A percentile compares a stretch with the other conserved stretches of the same genome.
Conservation (phyloP, 1,284 basidiomycete genomes). For the Porodaedalea pini region DNA sequence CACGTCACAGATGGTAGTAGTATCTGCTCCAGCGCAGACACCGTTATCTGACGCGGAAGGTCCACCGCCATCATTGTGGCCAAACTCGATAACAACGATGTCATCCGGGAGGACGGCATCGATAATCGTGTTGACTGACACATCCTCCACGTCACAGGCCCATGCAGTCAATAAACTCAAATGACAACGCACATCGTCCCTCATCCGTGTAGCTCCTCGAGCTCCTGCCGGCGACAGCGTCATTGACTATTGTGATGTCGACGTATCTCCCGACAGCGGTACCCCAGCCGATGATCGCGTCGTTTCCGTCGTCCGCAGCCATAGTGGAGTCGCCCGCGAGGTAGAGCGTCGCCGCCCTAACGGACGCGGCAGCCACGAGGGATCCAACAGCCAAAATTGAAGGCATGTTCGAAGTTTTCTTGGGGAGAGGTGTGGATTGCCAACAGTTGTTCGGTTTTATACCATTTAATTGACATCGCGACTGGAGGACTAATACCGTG, state of each 20-base stretch:
- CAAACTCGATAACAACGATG: slow-evolving; percentile 44
- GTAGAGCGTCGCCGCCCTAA: slow-evolving; percentile 33
- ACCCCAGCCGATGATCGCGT: slow-evolving; percentile 41
- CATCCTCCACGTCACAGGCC: not conserved
- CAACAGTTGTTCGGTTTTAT: too few species aligned
- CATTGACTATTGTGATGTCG: slow-evolving; percentile 41
- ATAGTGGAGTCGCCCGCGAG: slow-evolving; percentile 47
- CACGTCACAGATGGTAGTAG: slow-evolving; percentile 31
- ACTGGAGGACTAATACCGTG: too few species aligned
- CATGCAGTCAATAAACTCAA: not conserved
- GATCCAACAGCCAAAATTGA: not conserved
- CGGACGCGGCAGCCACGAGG: not conserved
- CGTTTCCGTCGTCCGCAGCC: slow-evolving; percentile 27
- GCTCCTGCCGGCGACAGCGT: slow-evolving; percentile 43
- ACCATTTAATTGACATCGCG: not conserved
- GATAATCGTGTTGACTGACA: slow-evolving; percentile 8
- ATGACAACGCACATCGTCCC: slow-evolving; percentile 31
- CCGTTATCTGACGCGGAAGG: slow-evolving; percentile 28
- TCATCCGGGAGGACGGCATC: slow-evolving; percentile 30
- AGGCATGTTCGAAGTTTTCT: not conserved
- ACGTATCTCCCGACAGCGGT: slow-evolving; percentile 41
- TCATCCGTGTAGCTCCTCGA: slow-evolving; percentile 46
- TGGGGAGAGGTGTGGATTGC: not conserved
- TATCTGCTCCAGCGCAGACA: slow-evolving; percentile 25
- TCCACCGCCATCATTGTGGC: slow-evolving; percentile 40